Evolutionary conservation across 148 eudicot species (phyloP).

Genomic region (Amaranthus cruentus): DNA sequence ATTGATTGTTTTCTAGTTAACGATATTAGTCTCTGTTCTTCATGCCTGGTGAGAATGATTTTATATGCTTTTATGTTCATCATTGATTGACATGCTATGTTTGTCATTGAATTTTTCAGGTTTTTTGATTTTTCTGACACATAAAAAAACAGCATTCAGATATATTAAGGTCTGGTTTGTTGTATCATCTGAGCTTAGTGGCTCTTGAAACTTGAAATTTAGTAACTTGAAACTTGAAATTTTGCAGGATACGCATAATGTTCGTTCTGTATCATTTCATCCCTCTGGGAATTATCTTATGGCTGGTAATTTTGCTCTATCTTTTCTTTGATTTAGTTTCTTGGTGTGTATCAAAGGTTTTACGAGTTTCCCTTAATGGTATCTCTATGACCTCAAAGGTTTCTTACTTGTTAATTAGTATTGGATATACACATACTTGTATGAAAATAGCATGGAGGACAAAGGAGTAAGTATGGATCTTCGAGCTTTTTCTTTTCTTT

Average conservation of each 20-base stretch:
- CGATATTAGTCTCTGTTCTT: neutral
- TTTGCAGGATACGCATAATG: conserved; percentile 85
- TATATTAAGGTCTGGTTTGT: conserved; percentile 58
- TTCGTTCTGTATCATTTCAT: conserved; percentile 79
- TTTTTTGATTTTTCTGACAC: conserved; percentile 87
- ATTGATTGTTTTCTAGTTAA: neutral
- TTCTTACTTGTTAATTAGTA: too few species aligned
- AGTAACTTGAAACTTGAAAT: neutral
- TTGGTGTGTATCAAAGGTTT: neutral
- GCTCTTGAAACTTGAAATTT: conserved; percentile 2
- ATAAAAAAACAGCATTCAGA: conserved; percentile 68
- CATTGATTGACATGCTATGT: conserved; percentile 5
- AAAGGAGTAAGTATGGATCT: too few species aligned
- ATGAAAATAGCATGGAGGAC: too few species aligned
- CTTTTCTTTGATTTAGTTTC: neutral
- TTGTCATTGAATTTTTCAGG: conserved; percentile 36
- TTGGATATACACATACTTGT: too few species aligned
- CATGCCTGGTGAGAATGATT: neutral
- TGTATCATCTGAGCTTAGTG: neutral
- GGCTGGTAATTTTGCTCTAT: conserved; percentile 47
- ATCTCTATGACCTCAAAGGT: too few species aligned
- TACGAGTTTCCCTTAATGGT: neutral
- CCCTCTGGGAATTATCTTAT: conserved; percentile 84
- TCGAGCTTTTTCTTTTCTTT: too few species aligned
- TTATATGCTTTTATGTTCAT: neutral